Evolutionary conservation across 805 yeast species (phyloP).

Genomic region (Naumovozyma castellii): DNA sequence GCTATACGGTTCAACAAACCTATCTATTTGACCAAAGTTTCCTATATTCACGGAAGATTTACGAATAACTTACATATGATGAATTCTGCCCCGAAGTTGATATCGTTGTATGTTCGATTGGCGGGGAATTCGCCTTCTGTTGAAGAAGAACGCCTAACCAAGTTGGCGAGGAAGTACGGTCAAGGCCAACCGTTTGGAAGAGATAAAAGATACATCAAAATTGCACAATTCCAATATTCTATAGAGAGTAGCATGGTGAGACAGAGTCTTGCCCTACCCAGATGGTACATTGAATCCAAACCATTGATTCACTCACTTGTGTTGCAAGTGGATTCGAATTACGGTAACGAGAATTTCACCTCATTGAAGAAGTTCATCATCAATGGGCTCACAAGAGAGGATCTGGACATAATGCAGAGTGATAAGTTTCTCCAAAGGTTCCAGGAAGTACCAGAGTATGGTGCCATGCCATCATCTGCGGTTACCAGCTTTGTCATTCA

Average conservation of each 20-base stretch:
- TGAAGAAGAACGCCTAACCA: conserved; percentile 5
- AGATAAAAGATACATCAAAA: conserved; percentile 19
- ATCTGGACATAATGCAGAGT: conserved; percentile 20
- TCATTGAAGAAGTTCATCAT: conserved; percentile 33
- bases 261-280: conserved; percentile 27
- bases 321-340: conserved; percentile 27
- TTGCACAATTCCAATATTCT: conserved; percentile 26
- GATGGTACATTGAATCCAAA: conserved; percentile 23
- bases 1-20: conserved; percentile 34
- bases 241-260: conserved; percentile 15
- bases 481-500: too few species aligned
- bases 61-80: conserved; percentile 31
- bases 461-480: too few species aligned
- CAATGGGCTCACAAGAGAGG: conserved; percentile 35
- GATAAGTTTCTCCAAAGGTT: conserved; percentile 12
- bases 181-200: conserved; percentile 12
- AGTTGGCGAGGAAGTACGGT: conserved; percentile 11
- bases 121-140: conserved; percentile 6
- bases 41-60: conserved; percentile 31
- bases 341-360: conserved; percentile 31
- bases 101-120: conserved; percentile 28
- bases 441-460: conserved; percentile 17
- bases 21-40: conserved; percentile 29
- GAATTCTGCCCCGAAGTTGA: conserved; percentile 33
- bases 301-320: conserved; percentile 28